Evolutionary conservation across 805 yeast species (phyloP), one percentile per base, ranked within the genome.

Genomic region (Lachancea mirantina): DNA sequence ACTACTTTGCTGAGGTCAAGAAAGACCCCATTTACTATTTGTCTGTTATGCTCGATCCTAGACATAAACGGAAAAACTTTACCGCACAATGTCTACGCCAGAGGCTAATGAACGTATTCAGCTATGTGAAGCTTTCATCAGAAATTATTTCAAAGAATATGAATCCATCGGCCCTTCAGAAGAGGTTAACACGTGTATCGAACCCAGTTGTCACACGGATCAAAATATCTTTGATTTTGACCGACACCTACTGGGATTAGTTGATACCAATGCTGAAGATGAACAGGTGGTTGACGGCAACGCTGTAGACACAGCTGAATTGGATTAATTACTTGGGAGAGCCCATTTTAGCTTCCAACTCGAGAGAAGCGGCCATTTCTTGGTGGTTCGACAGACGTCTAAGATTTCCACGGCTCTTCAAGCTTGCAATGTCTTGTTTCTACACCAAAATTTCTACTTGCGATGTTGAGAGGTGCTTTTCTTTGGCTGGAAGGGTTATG

Each of bases 41-140:
- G 9, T 11, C 26, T 2, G 19, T 27, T 14, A 9, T 33, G n/a
- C 26, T 33, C 13, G 32, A 33, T 23, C 36, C 36, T 14, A 23
- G 32, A 19, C 19, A 32, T 24, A 26, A 27, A 16, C 19, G 21
- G 18, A 21, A 14, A 18, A 13, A 8, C 24, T 33, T 19, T n/a
- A n/a, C n/a, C n/a, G n/a, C n/a, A n/a, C n/a, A n/a, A n/a, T n/a
- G n/a, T n/a, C n/a, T n/a, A n/a, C n/a, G n/a, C n/a, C n/a, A n/a
- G n/a, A n/a, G n/a, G n/a, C n/a, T n/a, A 4, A 33, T 14, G 13
- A 33, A 8, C 13, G 19, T 10, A 27, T 30, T 8, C 8, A 10
- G 9, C 9, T 10, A 19, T 8, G 10, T 8, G 22, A 19, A 19
- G 22, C 22, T 19, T 19, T 19, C 22, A 30, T 30, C 13, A 19